phyloP scores from a whole-genome alignment of 2,329 filamentous ascomycete genomes.

The Alternaria burnsii region DNA sequence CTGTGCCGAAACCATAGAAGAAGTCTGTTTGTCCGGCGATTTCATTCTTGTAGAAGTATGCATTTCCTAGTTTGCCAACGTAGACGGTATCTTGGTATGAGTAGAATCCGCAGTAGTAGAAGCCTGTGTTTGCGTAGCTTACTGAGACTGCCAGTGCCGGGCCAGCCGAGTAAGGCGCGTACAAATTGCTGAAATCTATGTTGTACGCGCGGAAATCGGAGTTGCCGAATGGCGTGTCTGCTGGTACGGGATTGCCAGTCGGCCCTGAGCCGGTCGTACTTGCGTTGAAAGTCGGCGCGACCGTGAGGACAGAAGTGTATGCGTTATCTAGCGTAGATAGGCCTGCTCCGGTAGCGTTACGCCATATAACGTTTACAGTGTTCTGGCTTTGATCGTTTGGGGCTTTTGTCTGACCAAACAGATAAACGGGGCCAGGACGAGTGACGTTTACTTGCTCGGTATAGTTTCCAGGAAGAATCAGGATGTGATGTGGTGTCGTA shows the following conservation, averaged over 20 bases:
- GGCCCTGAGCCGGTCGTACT: slow-evolving; percentile 69
- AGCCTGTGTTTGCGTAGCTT: slow-evolving; percentile 70
- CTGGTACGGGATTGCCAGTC: slow-evolving; percentile 68
- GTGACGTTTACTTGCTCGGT: slow-evolving; percentile 73
- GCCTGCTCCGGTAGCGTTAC: slow-evolving; percentile 61
- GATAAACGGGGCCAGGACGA: slow-evolving; percentile 66
- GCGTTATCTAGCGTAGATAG: slow-evolving; percentile 65
- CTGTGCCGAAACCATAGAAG: slow-evolving; percentile 72
- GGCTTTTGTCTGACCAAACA: slow-evolving; percentile 66
- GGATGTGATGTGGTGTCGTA: slow-evolving; percentile 61
- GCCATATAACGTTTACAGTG: slow-evolving; percentile 66
- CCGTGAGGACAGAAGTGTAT: slow-evolving; percentile 67
- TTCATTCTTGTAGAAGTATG: slow-evolving; percentile 68
- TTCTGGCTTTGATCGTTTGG: slow-evolving; percentile 60
- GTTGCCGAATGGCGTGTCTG: slow-evolving; percentile 69
- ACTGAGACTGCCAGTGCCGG: slow-evolving; percentile 69
- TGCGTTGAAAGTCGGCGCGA: slow-evolving; percentile 70
- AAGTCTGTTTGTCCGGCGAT: slow-evolving; percentile 74
- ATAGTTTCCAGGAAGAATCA: slow-evolving; percentile 68
- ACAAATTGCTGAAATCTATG: slow-evolving; percentile 70
- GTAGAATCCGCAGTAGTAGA: slow-evolving; percentile 72
- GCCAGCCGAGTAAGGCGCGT: slow-evolving; percentile 61
- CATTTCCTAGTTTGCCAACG: slow-evolving; percentile 71
- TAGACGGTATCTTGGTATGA: slow-evolving; percentile 76
- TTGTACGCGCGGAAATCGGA: slow-evolving; percentile 72